Conservation (phyloP, 2,329 filamentous ascomycete species). For the Alternaria consortialis region DNA sequence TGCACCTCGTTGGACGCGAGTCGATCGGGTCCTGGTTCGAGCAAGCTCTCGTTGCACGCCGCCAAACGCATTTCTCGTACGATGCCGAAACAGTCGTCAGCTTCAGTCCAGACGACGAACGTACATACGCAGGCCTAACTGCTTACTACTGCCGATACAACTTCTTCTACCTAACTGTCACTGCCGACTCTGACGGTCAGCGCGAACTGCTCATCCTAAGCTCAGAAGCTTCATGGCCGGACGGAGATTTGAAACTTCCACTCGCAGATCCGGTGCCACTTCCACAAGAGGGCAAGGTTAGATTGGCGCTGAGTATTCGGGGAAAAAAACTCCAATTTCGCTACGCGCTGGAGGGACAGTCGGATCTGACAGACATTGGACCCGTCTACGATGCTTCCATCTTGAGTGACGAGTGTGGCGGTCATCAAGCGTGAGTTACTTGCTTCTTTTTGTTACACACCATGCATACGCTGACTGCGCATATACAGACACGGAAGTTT, state of each 20-base stretch:
- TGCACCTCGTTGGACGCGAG: constrained; percentile 65
- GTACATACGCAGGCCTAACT: constrained; percentile 68
- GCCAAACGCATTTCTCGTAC: constrained; percentile 68
- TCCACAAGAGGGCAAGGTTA: constrained; percentile 65
- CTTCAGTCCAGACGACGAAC: constrained; percentile 65
- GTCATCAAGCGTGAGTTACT: constrained; percentile 57
- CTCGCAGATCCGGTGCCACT: constrained; percentile 58
- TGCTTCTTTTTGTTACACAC: neutral
- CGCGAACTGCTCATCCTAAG: constrained; percentile 66
- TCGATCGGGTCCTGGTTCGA: constrained; percentile 59
- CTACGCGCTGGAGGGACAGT: constrained; percentile 61
- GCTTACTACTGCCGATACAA: constrained; percentile 72
- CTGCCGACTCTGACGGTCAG: constrained; percentile 64
- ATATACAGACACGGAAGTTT: constrained; percentile 64
- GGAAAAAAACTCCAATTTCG: constrained; percentile 65
- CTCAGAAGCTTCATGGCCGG: constrained; percentile 66
- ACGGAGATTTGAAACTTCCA: constrained; percentile 58
- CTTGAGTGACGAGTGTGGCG: constrained; percentile 70
- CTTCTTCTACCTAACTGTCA: constrained; percentile 70
- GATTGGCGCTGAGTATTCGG: constrained; percentile 61
- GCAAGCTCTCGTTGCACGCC: constrained; percentile 63
- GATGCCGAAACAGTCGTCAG: constrained; percentile 66
- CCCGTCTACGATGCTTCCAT: constrained; percentile 67
- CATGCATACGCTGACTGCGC: neutral
- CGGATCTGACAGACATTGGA: constrained; percentile 60